These are phyloP conservation scores for Fomitopsis palustris DNA, from an alignment of 1,284 basidiomycete genomes.

Conservation along the genomic window DNA sequence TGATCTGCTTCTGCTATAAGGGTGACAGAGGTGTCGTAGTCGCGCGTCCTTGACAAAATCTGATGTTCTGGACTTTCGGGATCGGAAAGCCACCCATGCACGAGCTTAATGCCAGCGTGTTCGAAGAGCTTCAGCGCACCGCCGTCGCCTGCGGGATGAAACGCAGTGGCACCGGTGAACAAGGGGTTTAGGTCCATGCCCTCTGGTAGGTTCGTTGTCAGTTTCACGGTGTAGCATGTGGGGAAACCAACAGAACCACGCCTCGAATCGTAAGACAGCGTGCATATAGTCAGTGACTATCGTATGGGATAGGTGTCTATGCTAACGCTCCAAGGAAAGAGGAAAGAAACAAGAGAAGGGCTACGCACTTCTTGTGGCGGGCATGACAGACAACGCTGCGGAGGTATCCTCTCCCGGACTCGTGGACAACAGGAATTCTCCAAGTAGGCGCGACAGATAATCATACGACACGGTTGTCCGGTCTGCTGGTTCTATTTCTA, in stretches of 20 bases:
- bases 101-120: slow-evolving; percentile 76
- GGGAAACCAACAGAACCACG: background rate
- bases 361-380: slow-evolving; percentile 71
- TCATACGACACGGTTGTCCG: slow-evolving; percentile 79
- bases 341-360: background rate
- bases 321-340: background rate
- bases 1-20: slow-evolving; percentile 77
- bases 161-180: slow-evolving; percentile 67
- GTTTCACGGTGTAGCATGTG: background rate
- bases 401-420: slow-evolving; percentile 66
- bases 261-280: too few relatives aligned
- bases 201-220: slow-evolving; percentile 37
- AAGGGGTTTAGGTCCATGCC: slow-evolving; percentile 85
- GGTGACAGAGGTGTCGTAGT: slow-evolving; percentile 71
- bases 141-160: slow-evolving; percentile 56
- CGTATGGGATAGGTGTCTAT: background rate
- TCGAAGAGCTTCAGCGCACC: slow-evolving; percentile 83
- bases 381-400: slow-evolving; percentile 79
- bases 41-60: slow-evolving; percentile 49
- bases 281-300: background rate
- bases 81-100: slow-evolving; percentile 93
- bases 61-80: slow-evolving; percentile 58
- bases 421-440: slow-evolving; percentile 71
- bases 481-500: slow-evolving; percentile 61
- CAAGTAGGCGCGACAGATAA: slow-evolving; percentile 78